These are phyloP conservation scores for Allium fistulosum DNA, from an alignment of 106 monocot species.

Conservation along the genomic window DNA sequence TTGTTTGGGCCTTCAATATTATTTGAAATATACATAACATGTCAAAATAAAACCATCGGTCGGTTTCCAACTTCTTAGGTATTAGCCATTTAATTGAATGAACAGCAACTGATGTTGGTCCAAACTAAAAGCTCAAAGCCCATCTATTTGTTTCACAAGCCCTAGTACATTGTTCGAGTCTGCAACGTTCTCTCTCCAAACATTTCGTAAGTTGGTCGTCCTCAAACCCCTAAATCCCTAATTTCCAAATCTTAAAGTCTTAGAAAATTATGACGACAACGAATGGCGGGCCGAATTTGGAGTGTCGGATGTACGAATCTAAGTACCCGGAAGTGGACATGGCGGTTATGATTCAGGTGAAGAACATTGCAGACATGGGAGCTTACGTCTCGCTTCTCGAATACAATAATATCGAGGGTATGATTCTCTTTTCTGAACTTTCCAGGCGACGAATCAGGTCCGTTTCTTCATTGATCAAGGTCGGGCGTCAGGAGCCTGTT, in stretches of 20 bases:
- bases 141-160: too few species aligned
- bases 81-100: too few species aligned
- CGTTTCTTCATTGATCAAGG: conserved; percentile 73
- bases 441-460: conserved; percentile 90
- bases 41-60: too few species aligned
- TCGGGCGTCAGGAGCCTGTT: conserved; percentile 92
- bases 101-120: too few species aligned
- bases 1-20: too few species aligned
- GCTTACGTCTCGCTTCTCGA: conserved; percentile 94
- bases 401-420: conserved; percentile 97
- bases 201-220: too few species aligned
- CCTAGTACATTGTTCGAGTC: too few species aligned
- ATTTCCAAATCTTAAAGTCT: too few species aligned
- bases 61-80: too few species aligned
- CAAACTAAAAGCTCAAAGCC: too few species aligned
- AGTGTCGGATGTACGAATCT: conserved; percentile 95
- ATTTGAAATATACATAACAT: too few species aligned
- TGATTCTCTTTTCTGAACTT: conserved; percentile 96
- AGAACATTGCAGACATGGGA: conserved; percentile 97
- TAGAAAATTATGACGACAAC: not conserved
- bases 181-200: too few species aligned
- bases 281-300: conserved; percentile 43
- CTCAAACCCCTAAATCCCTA: not conserved
- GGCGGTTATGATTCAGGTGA: conserved; percentile 99
- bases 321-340: conserved; percentile 88